phyloP scores from a whole-genome alignment of 371 early-diverging fungal genomes.

The Mucor velutinosus region DNA sequence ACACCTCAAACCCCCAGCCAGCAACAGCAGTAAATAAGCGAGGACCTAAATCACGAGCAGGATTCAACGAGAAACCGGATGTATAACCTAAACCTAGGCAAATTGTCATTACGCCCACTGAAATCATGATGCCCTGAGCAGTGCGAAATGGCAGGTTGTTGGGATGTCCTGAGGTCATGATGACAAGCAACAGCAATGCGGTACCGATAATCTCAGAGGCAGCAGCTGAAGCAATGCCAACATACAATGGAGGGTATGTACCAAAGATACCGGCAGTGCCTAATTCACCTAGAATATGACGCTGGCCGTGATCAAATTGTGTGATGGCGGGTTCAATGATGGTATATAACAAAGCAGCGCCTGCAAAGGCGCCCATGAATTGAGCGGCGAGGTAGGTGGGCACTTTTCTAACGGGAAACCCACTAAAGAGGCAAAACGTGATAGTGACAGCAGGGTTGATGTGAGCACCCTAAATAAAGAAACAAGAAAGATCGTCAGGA shows the following conservation, averaged over 20 bases:
- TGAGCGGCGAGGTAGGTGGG: constrained; percentile 67
- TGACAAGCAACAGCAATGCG: constrained; percentile 70
- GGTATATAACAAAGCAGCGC: constrained; percentile 68
- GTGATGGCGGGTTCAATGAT: constrained; percentile 59
- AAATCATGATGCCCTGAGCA: constrained; percentile 66
- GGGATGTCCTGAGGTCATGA: constrained; percentile 73
- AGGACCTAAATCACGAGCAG: constrained; percentile 90
- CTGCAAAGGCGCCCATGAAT: constrained; percentile 70
- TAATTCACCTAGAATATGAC: constrained; percentile 50
- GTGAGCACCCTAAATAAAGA: constrained; percentile 66
- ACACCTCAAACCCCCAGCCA: constrained; percentile 76
- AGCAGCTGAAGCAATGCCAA: constrained; percentile 64
- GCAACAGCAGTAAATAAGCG: constrained; percentile 77
- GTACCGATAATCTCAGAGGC: constrained; percentile 82
- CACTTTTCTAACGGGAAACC: constrained; percentile 67
- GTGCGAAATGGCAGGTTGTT: constrained; percentile 65
- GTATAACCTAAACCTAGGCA: constrained; percentile 63
- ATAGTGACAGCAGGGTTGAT: constrained; percentile 82
- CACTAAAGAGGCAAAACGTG: constrained; percentile 68
- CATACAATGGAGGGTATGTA: constrained; percentile 63
- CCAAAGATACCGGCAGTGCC: constrained; percentile 78
- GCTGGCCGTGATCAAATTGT: constrained; percentile 62
- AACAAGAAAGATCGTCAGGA: constrained; percentile 7
- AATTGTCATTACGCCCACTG: constrained; percentile 53
- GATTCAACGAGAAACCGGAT: constrained; percentile 84